These are phyloP conservation scores for Arachnomyces sp. DNA, from an alignment of 2,329 filamentous ascomycete species.

Conservation along the genomic window DNA sequence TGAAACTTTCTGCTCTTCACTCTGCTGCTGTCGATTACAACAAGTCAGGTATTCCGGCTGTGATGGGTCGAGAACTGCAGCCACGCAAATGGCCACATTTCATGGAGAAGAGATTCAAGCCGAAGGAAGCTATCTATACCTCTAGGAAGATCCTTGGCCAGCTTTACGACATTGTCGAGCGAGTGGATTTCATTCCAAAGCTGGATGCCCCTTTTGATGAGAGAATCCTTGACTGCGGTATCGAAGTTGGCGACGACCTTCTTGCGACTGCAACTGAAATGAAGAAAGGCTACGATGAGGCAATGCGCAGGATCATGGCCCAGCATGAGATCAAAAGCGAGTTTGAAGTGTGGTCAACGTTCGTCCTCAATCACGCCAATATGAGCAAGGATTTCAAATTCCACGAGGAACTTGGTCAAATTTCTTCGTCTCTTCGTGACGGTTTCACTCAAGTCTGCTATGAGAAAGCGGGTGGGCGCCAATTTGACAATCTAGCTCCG, in stretches of 20 bases:
- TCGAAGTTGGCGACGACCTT: slow-evolving; percentile 46
- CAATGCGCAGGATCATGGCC: slow-evolving; percentile 70
- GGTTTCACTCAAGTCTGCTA: slow-evolving; percentile 61
- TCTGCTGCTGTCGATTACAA: slow-evolving; percentile 90
- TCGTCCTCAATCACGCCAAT: slow-evolving; percentile 66
- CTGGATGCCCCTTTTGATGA: slow-evolving; percentile 66
- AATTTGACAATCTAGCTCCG: slow-evolving; percentile 53
- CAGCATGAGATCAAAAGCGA: slow-evolving; percentile 78
- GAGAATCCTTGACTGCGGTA: slow-evolving; percentile 57
- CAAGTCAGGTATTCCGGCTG: slow-evolving; percentile 74
- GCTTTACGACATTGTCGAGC: slow-evolving; percentile 69
- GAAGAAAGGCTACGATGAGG: slow-evolving; percentile 70
- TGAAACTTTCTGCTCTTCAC: slow-evolving; percentile 69
- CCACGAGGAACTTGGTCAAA: slow-evolving; percentile 68
- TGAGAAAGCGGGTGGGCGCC: slow-evolving; percentile 53
- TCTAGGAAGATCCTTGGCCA: slow-evolving; percentile 67
- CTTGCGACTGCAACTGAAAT: slow-evolving; percentile 54
- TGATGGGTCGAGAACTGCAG: slow-evolving; percentile 54
- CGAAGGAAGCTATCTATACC: slow-evolving; percentile 46
- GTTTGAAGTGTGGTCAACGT: slow-evolving; percentile 86
- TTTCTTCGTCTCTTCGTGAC: slow-evolving; percentile 58
- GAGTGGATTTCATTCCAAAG: slow-evolving; percentile 62
- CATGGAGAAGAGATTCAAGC: slow-evolving; percentile 59
- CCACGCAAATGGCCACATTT: slow-evolving; percentile 72
- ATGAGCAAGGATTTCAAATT: slow-evolving; percentile 74